Base-by-base conservation (phyloP, 1,284 basidiomycete genomes). In the Boletellus deceptivus region DNA sequence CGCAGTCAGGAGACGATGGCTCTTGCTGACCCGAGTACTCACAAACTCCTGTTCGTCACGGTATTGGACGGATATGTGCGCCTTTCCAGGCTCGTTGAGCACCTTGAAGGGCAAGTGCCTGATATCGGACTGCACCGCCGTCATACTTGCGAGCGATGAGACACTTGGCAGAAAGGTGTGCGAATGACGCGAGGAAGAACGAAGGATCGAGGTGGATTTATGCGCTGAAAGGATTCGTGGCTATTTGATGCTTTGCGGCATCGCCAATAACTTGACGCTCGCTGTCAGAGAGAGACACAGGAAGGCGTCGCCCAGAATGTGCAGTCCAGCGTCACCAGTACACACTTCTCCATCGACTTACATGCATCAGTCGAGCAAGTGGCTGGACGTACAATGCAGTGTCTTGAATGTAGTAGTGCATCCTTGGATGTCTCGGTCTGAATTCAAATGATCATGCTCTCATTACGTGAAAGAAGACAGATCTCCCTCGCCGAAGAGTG, bases 21-120 rank as follows among this genome's bases (percentile, higher is more conserved):
- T 8, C 18, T 22, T 9, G 10, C 7, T n/a, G 38, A 18, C 27
- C 29, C 11, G 24, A 18, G 8, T 18, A 84, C 88, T 76, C 65
- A 91, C 89, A 70, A 97, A 98, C 73, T 88, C 84, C 59, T 79
- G 75, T 76, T 97, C 93, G 53, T 92, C 93, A 60, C 87, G 86
- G 80, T 96, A 94, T 70, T 90, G 80, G 53, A 98, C 91, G 56
- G 83, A 73, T 64, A 98, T 84, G 76, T 89, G 86, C 31, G 95
- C 95, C 78, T 97, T 97, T 57, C 84, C 85, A 37, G 70, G 75
- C 74, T 89, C 91, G 80, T 79, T 83, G 74, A 89, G 73, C 64
- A 96, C 83, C 68, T 82, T 89, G 86, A 98, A 98, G 51, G 94
- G 93, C 83, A 91, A 93, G 75, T 93, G 94, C 78, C 94, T 95